Percentiles rank a stretch among this genome's conserved stretches.
Evolutionary conservation across 2,329 filamentous ascomycete species (phyloP).

Genomic region (Chaetomium sp.): DNA sequence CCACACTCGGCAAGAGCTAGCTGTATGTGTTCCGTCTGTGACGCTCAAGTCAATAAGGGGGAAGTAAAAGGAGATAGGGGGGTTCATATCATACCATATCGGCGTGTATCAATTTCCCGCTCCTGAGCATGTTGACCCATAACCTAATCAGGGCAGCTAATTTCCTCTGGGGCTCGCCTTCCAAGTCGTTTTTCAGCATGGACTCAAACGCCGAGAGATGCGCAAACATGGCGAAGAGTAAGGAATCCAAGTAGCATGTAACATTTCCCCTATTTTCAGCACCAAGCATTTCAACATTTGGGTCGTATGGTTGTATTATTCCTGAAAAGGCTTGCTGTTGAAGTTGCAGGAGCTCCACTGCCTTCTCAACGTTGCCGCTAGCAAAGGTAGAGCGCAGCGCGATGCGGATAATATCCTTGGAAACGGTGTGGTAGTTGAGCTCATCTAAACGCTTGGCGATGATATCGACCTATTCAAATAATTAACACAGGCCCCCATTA

Average conservation of each 20-base stretch:
- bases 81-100: conserved; percentile 60
- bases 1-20: conserved; percentile 77
- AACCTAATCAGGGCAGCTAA: conserved; percentile 73
- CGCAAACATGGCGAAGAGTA: conserved; percentile 94
- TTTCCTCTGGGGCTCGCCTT: conserved; percentile 63
- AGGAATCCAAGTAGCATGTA: conserved; percentile 89
- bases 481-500: neutral
- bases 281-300: conserved; percentile 66
- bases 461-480: conserved; percentile 33
- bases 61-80: no score
- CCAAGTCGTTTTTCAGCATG: conserved; percentile 75
- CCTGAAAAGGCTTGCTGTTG: conserved; percentile 78
- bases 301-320: conserved; percentile 67
- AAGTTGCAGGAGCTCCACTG: conserved; percentile 68
- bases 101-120: conserved; percentile 74
- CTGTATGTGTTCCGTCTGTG: conserved; percentile 73
- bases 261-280: conserved; percentile 80
- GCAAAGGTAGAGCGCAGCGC: conserved; percentile 57
- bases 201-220: conserved; percentile 85
- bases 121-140: conserved; percentile 89
- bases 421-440: conserved; percentile 40
- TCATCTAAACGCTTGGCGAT: conserved; percentile 36
- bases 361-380: conserved; percentile 63
- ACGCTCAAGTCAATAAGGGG: neutral
- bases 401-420: conserved; percentile 51